Conservation (phyloP, 2,329 filamentous ascomycete species). For the Colletotrichum higginsianum region DNA sequence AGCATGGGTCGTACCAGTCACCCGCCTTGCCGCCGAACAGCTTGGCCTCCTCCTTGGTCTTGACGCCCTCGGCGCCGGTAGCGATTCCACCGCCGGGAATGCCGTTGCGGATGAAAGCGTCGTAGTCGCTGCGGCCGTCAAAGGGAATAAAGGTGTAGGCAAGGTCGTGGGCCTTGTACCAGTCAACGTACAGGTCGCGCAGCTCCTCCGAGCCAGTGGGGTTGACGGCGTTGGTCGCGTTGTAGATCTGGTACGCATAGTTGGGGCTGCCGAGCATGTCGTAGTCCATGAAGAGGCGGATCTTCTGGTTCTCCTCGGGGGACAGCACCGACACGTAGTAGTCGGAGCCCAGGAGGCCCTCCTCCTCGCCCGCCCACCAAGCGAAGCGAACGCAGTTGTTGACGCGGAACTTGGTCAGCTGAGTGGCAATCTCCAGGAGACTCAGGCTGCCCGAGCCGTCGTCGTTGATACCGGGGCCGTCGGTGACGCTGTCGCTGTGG, state of each 20-base stretch:
- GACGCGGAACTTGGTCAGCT: constrained; percentile 70
- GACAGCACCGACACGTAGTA: constrained; percentile 72
- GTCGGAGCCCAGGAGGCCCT: constrained; percentile 75
- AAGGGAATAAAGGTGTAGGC: constrained; percentile 82
- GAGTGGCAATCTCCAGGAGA: constrained; percentile 74
- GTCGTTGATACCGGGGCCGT: constrained; percentile 83
- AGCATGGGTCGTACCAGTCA: constrained; percentile 71
- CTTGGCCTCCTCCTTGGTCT: constrained; percentile 75
- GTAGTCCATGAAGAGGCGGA: constrained; percentile 79
- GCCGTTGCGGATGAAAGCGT: constrained; percentile 79
- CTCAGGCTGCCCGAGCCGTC: constrained; percentile 78
- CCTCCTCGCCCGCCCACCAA: constrained; percentile 79
- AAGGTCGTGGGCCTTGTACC: constrained; percentile 73
- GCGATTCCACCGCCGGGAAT: constrained; percentile 84
- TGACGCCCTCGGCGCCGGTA: constrained; percentile 83
- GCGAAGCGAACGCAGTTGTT: constrained; percentile 78
- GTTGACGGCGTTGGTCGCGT: constrained; percentile 78
- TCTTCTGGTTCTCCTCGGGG: constrained; percentile 71
- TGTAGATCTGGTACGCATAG: constrained; percentile 79
- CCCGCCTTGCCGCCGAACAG: constrained; percentile 81
- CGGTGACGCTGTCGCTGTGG: constrained; percentile 74
- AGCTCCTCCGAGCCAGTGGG: constrained; percentile 80
- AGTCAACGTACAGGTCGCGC: constrained; percentile 77
- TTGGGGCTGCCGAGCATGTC: constrained; percentile 80
- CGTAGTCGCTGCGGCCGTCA: constrained; percentile 85